These are phyloP conservation scores for Amanita muscaria DNA, from an alignment of 768 basidiomycete genomes.

Conservation along the genomic window DNA sequence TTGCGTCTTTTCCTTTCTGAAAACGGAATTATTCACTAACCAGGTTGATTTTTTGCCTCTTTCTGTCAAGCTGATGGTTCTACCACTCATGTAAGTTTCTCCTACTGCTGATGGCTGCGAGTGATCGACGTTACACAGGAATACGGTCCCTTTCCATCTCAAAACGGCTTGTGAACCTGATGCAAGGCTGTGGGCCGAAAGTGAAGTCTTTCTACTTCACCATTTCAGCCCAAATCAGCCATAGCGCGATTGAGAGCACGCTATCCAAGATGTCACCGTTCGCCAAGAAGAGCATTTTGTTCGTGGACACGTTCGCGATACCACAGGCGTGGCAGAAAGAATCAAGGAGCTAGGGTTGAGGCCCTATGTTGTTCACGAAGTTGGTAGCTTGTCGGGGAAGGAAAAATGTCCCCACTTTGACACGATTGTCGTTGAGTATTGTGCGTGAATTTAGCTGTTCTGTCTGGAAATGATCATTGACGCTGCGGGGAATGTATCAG, in stretches of 20 bases:
- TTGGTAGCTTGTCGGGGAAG: constrained; percentile 73
- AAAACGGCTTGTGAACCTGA: too few relatives aligned
- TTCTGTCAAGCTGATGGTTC: constrained; percentile 99
- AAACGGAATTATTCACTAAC: too few relatives aligned
- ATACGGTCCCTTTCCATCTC: constrained; percentile 97
- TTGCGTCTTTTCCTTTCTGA: too few relatives aligned
- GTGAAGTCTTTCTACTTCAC: constrained; percentile 97
- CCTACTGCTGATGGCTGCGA: too few relatives aligned
- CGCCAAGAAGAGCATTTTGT: too few relatives aligned
- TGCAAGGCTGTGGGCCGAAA: constrained; percentile 99
- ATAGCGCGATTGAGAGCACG: constrained; percentile 61
- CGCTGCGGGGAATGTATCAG: constrained; percentile 81
- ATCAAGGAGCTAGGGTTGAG: constrained; percentile 78
- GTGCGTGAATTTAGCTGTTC: constrained; percentile 53
- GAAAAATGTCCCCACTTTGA: constrained; percentile 72
- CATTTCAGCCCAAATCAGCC: constrained; percentile 77
- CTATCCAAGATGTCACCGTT: too few relatives aligned
- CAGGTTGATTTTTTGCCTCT: constrained; percentile 98
- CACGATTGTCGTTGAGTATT: constrained; percentile 67
- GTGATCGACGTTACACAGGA: constrained; percentile 42
- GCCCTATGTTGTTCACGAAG: constrained; percentile 66
- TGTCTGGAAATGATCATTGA: too few relatives aligned
- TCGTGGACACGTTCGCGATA: too few relatives aligned
- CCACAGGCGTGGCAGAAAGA: too few relatives aligned
- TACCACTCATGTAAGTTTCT: constrained; percentile 70